Conservation (phyloP, 2,329 filamentous ascomycete species). For the Aspergillus sp. region DNA sequence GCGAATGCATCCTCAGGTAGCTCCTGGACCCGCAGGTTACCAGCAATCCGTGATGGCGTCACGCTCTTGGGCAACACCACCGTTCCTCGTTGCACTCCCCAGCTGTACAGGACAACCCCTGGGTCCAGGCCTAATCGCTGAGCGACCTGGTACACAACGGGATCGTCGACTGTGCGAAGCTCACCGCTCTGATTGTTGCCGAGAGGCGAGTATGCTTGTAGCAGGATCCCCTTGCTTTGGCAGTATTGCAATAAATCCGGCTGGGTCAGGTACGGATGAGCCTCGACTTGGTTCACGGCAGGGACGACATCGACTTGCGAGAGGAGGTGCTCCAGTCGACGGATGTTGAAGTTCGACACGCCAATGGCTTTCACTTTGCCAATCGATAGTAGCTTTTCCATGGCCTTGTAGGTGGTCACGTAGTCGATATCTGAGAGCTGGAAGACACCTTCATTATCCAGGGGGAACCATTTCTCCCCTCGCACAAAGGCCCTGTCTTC, state of each 20-base stretch:
- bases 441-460: constrained; percentile 15
- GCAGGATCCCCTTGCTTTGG: constrained; percentile 45
- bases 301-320: constrained; percentile 55
- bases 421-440: constrained; percentile 15
- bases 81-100: constrained; percentile 47
- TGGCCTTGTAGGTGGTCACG: constrained; percentile 44
- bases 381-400: constrained; percentile 50
- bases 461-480: constrained; percentile 17
- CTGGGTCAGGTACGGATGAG: constrained; percentile 30
- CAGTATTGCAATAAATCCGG: constrained; percentile 46
- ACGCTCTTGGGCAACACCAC: constrained; percentile 49
- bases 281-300: constrained; percentile 61
- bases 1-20: constrained; percentile 19
- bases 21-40: constrained; percentile 34
- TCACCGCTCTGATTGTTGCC: constrained; percentile 42
- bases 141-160: constrained; percentile 52
- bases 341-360: constrained; percentile 64
- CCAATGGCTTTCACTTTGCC: constrained; percentile 61
- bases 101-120: constrained; percentile 47
- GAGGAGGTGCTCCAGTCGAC: constrained; percentile 64
- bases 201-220: constrained; percentile 49
- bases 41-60: constrained; percentile 42
- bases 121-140: constrained; percentile 52
- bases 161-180: constrained; percentile 47
- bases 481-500: constrained; percentile 15